Evolutionary conservation across 192 early-diverging fungal species (phyloP), one percentile per base, ranked within the genome.

Genomic region (Oehlia diaphana): DNA sequence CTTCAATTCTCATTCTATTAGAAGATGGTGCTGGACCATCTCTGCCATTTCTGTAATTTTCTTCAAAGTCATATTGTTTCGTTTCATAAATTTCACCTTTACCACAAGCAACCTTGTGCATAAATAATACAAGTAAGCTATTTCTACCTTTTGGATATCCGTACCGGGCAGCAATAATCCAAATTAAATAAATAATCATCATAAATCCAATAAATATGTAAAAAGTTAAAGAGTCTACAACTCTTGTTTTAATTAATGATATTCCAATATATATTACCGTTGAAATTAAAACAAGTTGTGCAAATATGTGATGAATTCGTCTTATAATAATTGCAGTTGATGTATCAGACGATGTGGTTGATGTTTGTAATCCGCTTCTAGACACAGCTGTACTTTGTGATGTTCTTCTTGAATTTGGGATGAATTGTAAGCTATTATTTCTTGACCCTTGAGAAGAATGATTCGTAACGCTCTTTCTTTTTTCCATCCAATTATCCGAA

Each of bases 71-170:
- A 13, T 58, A 58, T 21, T 58, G 13, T 58, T 58, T 50, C 13
- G 26, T 28, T 35, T 63, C 26, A 28, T 74, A 10, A 28, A 53
- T 35, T 10, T 74, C 72, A 31, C 72, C 49, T 50, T 33, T n/a
- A 63, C 74, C 74, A 39, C 16, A 58, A 58, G n/a, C 19, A 76
- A 47, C 16, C 12, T 76, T 63, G 7, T 13, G 14, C 33, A 63
- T 37, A 12, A 63, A 21, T 61, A 26, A 19, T 21, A 76, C 74
- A 42, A 76, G 35, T 47, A 76, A 76, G 21, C 37, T 47, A 4
- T 47, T 63, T 76, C 31, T 76, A 61, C 58, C 58, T 42, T 35
- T 61, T n/a, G 74, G 74, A 76, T 76, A 76, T 76, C 74, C 74
- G 1, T 9, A 23, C 61, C 74, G 58, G 42, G 74, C 74, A 3